Evolutionary conservation across 768 basidiomycete genomes (phyloP), one percentile per base, ranked within the genome.

Genomic region (Suillus subaureus): DNA sequence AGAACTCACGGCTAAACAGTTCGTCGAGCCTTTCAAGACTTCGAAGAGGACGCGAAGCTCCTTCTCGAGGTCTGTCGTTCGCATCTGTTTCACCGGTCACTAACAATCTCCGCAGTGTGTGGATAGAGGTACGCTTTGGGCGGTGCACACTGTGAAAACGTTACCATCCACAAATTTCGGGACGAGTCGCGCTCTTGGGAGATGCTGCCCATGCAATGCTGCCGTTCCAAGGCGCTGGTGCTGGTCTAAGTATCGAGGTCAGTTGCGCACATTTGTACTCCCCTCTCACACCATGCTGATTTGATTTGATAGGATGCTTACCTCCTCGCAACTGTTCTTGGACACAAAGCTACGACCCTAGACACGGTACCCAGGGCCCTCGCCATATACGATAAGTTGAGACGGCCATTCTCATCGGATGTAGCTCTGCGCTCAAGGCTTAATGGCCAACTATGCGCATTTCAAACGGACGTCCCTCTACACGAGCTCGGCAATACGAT

Each of bases 1-100:
- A 37, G 79, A 80, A 8, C 70, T 82, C 2, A 78, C 83, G 26
- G 80, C 75, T 62, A 71, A 80, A 28, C 85, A 89, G 61, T 71
- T 90, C 40, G 61, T 78, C 6, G 70, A 68, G 11, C 73, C 80
- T 33, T 90, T 87, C 68, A 72, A 35, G 70, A 77, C 39, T 88
- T 90, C 81, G 89, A 90, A 73, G 79, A 84, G 2, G 89, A 90
- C 42, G 85, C 85, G 6, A 82, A 84, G 68, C 79, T 80, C 1
- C 71, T 92, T 0, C 70, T 91, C 21, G 77, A 85, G 75, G 90
- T 88, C 61, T 67, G 79, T 73, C 13, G 7, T 23, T 51, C 33
- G 33, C 54, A 35, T 52, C 61, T n/a, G 42, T 57, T 61, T 21
- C 23, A 21, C 21, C 21, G 15, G 5, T 64, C 26, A 37, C 37